A percentile compares a stretch with the other conserved stretches of the same genome.
These are phyloP conservation scores for Croton laevigatus DNA, from an alignment of 441 rosid species.

Conservation along the genomic window DNA sequence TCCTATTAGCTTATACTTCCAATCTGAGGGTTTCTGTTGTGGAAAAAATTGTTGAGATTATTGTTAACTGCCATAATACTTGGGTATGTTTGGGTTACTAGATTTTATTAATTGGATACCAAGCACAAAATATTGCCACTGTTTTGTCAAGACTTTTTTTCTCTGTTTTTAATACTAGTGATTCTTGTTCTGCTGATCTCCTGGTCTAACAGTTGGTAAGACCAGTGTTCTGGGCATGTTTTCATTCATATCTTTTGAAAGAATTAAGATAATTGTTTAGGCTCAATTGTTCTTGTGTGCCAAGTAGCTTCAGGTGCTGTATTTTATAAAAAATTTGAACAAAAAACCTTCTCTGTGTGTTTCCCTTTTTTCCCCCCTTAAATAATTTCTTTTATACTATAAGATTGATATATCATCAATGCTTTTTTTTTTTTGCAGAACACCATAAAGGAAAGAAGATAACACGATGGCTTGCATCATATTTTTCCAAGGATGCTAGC, in stretches of 20 bases:
- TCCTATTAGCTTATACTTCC: too few relatives aligned
- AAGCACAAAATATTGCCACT: background rate
- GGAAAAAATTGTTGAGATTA: too few relatives aligned
- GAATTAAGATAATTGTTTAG: background rate
- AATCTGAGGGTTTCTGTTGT: too few relatives aligned
- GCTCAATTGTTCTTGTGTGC: background rate
- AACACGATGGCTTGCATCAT: conserved; percentile 58
- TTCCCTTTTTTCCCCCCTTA: background rate
- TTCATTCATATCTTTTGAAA: background rate
- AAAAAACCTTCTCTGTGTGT: background rate
- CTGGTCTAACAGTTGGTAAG: background rate
- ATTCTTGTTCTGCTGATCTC: too few relatives aligned
- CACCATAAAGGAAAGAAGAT: conserved; percentile 52
- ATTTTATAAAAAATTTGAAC: background rate
- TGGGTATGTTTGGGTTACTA: too few relatives aligned
- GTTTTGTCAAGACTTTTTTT: background rate
- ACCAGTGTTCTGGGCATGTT: background rate
- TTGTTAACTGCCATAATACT: too few relatives aligned
- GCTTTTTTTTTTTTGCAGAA: conserved; percentile 23
- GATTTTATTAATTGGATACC: background rate
- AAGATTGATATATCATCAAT: background rate
- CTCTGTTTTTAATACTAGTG: too few relatives aligned
- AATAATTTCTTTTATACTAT: background rate
- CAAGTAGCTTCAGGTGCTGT: background rate
- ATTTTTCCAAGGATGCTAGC: conserved; percentile 45